These are phyloP conservation scores for Clarireedia sp. DNA, from an alignment of 2,329 filamentous ascomycete genomes.

Conservation along the genomic window DNA sequence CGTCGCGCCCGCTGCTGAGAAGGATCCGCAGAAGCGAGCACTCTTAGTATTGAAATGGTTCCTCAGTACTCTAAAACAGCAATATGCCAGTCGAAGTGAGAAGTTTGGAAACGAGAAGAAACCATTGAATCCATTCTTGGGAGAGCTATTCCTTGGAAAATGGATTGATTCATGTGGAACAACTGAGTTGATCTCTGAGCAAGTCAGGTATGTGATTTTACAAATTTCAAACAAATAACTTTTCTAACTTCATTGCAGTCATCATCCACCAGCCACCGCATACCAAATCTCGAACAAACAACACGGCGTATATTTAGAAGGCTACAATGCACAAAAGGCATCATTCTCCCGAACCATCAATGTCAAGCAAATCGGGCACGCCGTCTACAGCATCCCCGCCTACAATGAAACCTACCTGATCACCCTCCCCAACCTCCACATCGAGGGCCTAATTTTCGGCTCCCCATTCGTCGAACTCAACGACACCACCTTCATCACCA, in stretches of 20 bases:
- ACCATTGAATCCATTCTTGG: slow-evolving; percentile 90
- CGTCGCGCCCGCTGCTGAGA: slow-evolving; percentile 70
- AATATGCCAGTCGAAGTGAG: slow-evolving; percentile 68
- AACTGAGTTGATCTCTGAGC: slow-evolving; percentile 84
- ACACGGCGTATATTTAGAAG: slow-evolving; percentile 70
- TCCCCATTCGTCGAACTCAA: slow-evolving; percentile 89
- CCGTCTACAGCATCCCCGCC: slow-evolving; percentile 64
- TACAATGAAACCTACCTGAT: slow-evolving; percentile 65
- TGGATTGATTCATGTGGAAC: slow-evolving; percentile 79
- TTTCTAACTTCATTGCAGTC: slow-evolving; percentile 37
- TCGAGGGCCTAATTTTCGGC: slow-evolving; percentile 83
- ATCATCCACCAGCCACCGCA: slow-evolving; percentile 90
- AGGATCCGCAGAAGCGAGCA: slow-evolving; percentile 73
- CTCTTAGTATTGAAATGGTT: slow-evolving; percentile 95
- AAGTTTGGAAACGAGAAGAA: slow-evolving; percentile 89
- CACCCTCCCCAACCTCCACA: slow-evolving; percentile 83
- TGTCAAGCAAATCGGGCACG: slow-evolving; percentile 90
- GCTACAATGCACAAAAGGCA: slow-evolving; percentile 94
- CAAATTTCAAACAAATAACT: neutral
- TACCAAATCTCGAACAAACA: slow-evolving; percentile 86
- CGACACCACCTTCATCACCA: slow-evolving; percentile 74
- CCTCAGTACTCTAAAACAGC: slow-evolving; percentile 83
- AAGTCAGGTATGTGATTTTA: slow-evolving; percentile 59
- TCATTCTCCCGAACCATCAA: slow-evolving; percentile 91
- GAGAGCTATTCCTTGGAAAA: slow-evolving; percentile 85